phyloP scores from a whole-genome alignment of 73 alveolate species.

The Paramecium biaurelia region DNA sequence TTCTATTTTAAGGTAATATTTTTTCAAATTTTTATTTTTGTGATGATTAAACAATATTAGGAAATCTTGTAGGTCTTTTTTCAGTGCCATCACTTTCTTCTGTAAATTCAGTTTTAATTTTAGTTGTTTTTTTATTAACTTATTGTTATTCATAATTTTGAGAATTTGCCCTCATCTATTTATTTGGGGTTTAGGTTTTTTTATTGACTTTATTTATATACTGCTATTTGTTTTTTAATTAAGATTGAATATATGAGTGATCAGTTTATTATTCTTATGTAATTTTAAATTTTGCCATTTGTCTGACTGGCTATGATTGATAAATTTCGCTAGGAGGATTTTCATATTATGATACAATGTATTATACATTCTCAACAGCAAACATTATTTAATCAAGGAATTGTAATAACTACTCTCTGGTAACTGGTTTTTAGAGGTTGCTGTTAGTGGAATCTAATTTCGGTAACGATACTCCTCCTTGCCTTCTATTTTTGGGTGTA shows the following conservation, averaged over 20 bases:
- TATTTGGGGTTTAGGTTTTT: background rate
- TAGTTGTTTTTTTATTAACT: background rate
- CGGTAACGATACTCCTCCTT: background rate
- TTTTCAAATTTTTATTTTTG: background rate
- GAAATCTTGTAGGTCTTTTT: background rate
- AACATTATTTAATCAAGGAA: background rate
- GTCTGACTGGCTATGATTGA: background rate
- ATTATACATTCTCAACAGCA: background rate
- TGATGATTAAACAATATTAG: background rate
- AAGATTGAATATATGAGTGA: background rate
- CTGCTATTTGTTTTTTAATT: background rate
- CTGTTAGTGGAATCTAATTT: constrained; percentile 1
- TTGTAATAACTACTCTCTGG: background rate
- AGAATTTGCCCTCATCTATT: background rate
- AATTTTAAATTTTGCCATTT: background rate
- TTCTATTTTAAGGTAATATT: background rate
- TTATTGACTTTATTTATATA: background rate
- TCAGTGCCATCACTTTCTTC: constrained; percentile 28
- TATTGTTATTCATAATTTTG: background rate
- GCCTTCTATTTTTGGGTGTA: background rate
- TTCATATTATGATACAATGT: background rate
- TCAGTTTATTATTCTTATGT: background rate
- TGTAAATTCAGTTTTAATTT: background rate
- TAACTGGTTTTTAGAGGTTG: background rate
- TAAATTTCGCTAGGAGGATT: background rate